Base-by-base conservation (phyloP, 2,329 filamentous ascomycete species). In the Zasmidium citrigriseum region DNA sequence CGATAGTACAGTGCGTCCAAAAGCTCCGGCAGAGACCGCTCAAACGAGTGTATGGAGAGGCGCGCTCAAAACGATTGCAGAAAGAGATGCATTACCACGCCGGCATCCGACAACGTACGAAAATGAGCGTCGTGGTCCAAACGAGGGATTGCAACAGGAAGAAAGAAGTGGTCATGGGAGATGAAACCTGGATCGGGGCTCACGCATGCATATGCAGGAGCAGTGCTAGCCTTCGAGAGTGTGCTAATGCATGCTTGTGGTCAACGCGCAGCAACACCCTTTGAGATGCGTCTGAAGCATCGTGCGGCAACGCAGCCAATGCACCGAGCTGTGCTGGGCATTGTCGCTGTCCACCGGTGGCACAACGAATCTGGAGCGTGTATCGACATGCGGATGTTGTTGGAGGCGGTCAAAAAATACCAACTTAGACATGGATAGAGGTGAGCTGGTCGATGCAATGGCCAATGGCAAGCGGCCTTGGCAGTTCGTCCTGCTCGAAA, bases 21-120 rank as follows among this genome's bases (percentile, higher is more conserved):
- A 58, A 56, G 52, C 52, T 54, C 48, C 55, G 54, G 58, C 55
- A 59, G 41, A 57, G 58, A 44, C 50, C 59, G 38, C 50, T 67
- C 60, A 64, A 69, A 70, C 66, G 68, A 70, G 66, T 69, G 68
- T 70, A 64, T 62, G 66, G 67, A 64, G 62, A 68, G 60, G 67
- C 67, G 66, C 65, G 62, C 60, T 46, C 48, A 51, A 21, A 63
- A 67, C 59, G 56, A 64, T 62, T 54, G 66, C 57, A 60, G 60
- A 58, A 67, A 55, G 52, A 64, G 58, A 64, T 64, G 65, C 67
- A 68, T 68, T 55, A 59, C 61, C 59, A 64, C 61, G 58, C 57
- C 34, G 47, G 64, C 58, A 62, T 57, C 57, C 54, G 64, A 62
- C 60, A 54, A 62, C 61, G 60, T 55, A 64, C 56, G 50, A 57